phyloP scores from a whole-genome alignment of 106 monocot species.

The Ottelia alismoides region DNA sequence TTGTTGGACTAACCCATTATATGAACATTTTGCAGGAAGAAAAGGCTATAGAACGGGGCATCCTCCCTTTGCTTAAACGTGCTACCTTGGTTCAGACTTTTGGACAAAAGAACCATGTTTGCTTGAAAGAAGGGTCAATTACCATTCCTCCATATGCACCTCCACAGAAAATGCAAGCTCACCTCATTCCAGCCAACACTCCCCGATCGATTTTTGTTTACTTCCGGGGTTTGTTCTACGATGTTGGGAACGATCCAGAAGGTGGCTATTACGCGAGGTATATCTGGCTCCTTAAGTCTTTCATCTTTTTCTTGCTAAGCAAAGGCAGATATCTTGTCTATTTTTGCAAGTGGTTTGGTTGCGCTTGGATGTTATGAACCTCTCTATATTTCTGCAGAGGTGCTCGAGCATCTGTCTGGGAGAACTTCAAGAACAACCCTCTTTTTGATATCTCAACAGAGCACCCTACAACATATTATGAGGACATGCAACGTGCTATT shows the following conservation, averaged over 20 bases:
- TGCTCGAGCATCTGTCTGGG: conserved; percentile 59
- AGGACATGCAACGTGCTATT: conserved; percentile 55
- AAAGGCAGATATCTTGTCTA: background rate
- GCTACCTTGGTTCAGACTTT: conserved; percentile 79
- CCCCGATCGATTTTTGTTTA: conserved; percentile 85
- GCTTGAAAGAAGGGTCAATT: conserved; percentile 72
- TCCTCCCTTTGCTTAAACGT: conserved; percentile 62
- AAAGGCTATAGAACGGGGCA: conserved; percentile 65
- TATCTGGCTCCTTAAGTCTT: background rate
- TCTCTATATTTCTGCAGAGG: conserved; percentile 32
- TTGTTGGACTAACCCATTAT: too few species aligned
- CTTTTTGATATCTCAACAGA: conserved; percentile 67
- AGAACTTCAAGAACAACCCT: conserved; percentile 63
- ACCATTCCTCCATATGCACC: conserved; percentile 79
- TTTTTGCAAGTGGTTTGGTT: conserved; percentile 1
- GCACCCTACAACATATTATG: conserved; percentile 53
- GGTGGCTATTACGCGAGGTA: conserved; percentile 89
- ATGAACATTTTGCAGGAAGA: conserved; percentile 38
- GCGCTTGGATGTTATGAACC: too few species aligned
- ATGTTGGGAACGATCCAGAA: conserved; percentile 69
- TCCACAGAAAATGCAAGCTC: conserved; percentile 82
- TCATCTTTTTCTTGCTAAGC: background rate
- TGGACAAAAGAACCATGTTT: conserved; percentile 71
- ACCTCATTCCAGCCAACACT: conserved; percentile 58
- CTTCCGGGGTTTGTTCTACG: conserved; percentile 76